Percentiles rank a stretch among this genome's conserved stretches.
Conservation (phyloP, 2,329 filamentous ascomycete genomes). For the Cadophora sp. region DNA sequence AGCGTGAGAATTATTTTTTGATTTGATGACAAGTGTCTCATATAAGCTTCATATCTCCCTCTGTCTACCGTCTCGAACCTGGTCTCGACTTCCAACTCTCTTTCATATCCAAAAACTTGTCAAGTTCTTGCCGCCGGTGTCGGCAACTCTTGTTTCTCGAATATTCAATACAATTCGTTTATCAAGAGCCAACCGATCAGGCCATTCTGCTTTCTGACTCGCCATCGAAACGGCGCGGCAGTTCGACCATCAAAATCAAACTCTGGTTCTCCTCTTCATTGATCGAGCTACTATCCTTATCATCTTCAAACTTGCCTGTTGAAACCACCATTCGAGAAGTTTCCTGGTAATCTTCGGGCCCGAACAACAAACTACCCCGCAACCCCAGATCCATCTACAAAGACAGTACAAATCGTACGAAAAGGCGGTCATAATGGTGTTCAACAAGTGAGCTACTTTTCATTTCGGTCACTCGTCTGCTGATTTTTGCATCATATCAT, state of each 20-base stretch:
- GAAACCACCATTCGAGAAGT: background rate
- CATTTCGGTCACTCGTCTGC: background rate
- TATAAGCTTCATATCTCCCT: background rate
- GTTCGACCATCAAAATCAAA: background rate
- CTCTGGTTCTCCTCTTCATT: background rate
- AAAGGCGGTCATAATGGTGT: background rate
- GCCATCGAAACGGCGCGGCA: background rate
- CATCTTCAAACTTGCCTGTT: background rate
- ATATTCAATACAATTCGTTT: background rate
- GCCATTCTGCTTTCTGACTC: background rate
- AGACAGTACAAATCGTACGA: background rate
- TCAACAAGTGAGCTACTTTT: slow-evolving; percentile 2
- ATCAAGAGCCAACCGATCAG: background rate
- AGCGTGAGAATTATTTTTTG: background rate
- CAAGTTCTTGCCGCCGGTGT: background rate
- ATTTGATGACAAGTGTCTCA: slow-evolving; percentile 6
- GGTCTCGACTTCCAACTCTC: background rate
- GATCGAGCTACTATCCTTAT: background rate
- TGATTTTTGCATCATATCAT: background rate
- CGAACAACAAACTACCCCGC: background rate
- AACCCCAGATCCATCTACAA: background rate
- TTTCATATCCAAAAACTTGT: background rate
- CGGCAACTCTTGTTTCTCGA: background rate
- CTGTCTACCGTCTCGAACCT: background rate
- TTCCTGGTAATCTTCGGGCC: background rate